Conservation (phyloP, 2,329 filamentous ascomycete species). For the Botrytis squamosa region DNA sequence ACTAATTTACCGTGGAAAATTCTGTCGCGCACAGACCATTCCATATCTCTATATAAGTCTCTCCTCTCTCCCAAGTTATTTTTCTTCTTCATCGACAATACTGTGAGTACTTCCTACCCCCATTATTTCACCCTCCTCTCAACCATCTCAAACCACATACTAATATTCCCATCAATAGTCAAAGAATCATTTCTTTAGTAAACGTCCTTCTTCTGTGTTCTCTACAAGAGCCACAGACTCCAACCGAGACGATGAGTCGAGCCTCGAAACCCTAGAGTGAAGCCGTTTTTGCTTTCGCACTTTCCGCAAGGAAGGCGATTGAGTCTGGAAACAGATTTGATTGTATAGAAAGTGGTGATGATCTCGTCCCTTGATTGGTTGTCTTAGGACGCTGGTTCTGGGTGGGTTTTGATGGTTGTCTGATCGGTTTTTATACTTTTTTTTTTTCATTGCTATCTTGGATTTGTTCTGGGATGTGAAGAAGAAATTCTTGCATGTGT, state of each 20-base stretch:
- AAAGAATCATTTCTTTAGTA: conserved; percentile 78
- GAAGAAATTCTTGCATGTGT: conserved; percentile 41
- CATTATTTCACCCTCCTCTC: not conserved
- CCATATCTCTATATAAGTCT: not conserved
- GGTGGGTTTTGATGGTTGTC: conserved; percentile 87
- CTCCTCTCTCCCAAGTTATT: not conserved
- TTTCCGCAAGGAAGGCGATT: conserved; percentile 40
- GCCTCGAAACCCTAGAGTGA: conserved; percentile 91
- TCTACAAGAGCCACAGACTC: conserved; percentile 89
- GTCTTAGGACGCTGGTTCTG: conserved; percentile 73
- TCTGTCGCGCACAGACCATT: not conserved
- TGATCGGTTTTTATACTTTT: conserved; percentile 60
- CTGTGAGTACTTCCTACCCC: conserved; percentile 3
- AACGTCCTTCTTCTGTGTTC: conserved; percentile 86
- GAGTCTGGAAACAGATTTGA: conserved; percentile 30
- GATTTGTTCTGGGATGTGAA: conserved; percentile 45
- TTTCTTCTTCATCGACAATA: conserved; percentile 20
- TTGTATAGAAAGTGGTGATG: conserved; percentile 90
- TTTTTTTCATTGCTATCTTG: conserved; percentile 52
- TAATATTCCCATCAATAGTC: not conserved
- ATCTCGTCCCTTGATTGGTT: conserved; percentile 77
- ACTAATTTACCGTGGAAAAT: not conserved
- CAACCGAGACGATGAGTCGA: conserved; percentile 95
- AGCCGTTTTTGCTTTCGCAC: conserved; percentile 59
- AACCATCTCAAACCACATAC: too few species aligned